These are phyloP conservation scores for Grigorovia jiainica DNA, from an alignment of 805 yeast species.

Conservation along the genomic window DNA sequence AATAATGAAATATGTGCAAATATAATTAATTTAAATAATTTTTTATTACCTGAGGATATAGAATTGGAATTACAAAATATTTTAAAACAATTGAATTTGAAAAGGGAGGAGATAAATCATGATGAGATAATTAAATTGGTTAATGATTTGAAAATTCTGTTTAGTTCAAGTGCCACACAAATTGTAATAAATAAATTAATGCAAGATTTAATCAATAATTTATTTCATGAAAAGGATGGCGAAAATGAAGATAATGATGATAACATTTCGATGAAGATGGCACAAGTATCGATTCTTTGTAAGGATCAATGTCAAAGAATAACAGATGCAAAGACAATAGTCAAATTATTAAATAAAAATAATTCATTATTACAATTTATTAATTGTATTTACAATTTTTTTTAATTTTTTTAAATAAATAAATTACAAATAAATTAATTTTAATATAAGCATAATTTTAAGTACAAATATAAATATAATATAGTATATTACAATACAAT, in stretches of 20 bases:
- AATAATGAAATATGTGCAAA: neutral
- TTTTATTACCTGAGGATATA: neutral
- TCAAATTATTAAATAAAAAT: neutral
- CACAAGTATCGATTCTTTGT: neutral
- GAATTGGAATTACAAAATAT: neutral
- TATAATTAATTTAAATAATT: neutral
- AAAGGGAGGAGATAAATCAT: neutral
- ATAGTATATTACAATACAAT: neutral
- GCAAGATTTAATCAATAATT: conserved; percentile 10
- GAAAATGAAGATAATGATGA: neutral
- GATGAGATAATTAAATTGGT: conserved; percentile 27
- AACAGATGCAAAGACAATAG: neutral
- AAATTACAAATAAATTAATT: neutral
- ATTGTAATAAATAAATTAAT: conserved; percentile 22
- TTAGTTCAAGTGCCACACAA: conserved; percentile 25
- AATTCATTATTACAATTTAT: neutral
- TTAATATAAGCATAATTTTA: neutral
- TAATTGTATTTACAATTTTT: neutral
- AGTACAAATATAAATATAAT: neutral
- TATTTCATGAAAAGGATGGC: neutral
- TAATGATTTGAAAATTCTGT: conserved; percentile 37
- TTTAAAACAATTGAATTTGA: neutral
- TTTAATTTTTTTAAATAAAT: neutral
- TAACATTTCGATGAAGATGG: neutral
- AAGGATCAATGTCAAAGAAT: neutral